Base-by-base conservation (phyloP, 2,329 filamentous ascomycete species). In the Periconia sp. region DNA sequence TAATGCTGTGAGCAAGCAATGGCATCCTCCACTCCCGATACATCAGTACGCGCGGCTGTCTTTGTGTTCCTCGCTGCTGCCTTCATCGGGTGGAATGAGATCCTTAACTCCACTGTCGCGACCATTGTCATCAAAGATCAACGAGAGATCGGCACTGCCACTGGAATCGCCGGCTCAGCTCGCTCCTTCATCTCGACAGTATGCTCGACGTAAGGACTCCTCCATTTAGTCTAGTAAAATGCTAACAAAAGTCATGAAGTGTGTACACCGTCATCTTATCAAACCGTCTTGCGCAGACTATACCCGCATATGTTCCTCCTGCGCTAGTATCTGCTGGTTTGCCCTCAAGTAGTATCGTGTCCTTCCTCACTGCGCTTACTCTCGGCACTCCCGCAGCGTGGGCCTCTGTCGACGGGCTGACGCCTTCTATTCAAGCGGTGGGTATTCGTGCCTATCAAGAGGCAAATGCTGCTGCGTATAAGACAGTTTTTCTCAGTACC, bases 111-210 rank as follows among this genome's bases (percentile, higher is more conserved):
- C 22, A 31, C 57, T 9, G 53, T 50, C 38, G 35, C 44, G 5
- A 57, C 71, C 0, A 73, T 73, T 54, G 69, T 67, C 38, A 61
- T 64, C 16, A 59, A 65, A 0, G 59, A 68, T 11, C 61, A 64
- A 44, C 32, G 42, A 1, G 41, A 50, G 38, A 46, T 52, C 13
- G 49, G 49, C 8, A 46, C 42, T 3, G 49, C 49, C n/a, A 51
- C 40, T 13, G 48, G 40, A 8, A 42, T 51, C 21, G 48, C 48
- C 10, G 45, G 45, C 9, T 51, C 45, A 3, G 45, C 43, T 2
- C 40, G 48, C n/a, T 48, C 40, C 2, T 51, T 44, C 34, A 45
- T 51, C 16, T 51, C 48, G 8, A 51, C 44, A 3, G 44, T 51
- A 18, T 48, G 44, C 33, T 43, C 48, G 4, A 50, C 38, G 43